A percentile compares a stretch with the other conserved stretches of the same genome.
These are phyloP conservation scores for Passiflora organensis DNA, from an alignment of 345 rosid species.

Conservation along the genomic window DNA sequence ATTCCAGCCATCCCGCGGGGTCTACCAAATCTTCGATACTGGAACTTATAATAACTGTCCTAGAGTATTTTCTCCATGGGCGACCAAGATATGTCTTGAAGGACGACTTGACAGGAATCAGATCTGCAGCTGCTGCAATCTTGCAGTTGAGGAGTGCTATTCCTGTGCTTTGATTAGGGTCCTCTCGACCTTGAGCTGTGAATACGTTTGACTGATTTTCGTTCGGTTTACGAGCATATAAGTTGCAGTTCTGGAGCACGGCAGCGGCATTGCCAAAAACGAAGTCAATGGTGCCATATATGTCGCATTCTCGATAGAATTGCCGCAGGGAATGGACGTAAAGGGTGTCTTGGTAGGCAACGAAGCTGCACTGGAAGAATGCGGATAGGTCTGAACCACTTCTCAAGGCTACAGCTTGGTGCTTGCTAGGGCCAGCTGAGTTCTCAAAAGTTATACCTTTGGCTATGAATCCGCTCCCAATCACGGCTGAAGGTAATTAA, in stretches of 20 bases:
- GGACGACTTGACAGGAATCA: constrained; percentile 41
- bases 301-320: constrained; percentile 68
- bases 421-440: constrained; percentile 68
- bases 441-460: constrained; percentile 70
- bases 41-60: constrained; percentile 53
- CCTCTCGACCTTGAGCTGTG: constrained; percentile 71
- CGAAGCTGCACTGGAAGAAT: constrained; percentile 62
- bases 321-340: constrained; percentile 63
- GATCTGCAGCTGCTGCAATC: constrained; percentile 56
- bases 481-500: constrained; percentile 41
- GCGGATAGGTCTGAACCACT: constrained; percentile 70
- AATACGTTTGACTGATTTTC: constrained; percentile 43
- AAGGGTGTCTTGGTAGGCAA: constrained; percentile 75
- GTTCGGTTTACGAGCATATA: constrained; percentile 70
- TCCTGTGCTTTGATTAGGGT: constrained; percentile 58
- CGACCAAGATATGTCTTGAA: constrained; percentile 63
- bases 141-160: constrained; percentile 58
- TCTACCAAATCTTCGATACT: constrained; percentile 56
- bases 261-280: constrained; percentile 70
- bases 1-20: constrained; percentile 75
- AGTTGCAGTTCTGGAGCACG: constrained; percentile 59
- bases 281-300: constrained; percentile 75
- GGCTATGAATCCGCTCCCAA: constrained; percentile 73
- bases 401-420: constrained; percentile 83
- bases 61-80: constrained; percentile 71